Conservation (phyloP, 2,329 filamentous ascomycete species). For the Aspergillus puulaauensis region DNA sequence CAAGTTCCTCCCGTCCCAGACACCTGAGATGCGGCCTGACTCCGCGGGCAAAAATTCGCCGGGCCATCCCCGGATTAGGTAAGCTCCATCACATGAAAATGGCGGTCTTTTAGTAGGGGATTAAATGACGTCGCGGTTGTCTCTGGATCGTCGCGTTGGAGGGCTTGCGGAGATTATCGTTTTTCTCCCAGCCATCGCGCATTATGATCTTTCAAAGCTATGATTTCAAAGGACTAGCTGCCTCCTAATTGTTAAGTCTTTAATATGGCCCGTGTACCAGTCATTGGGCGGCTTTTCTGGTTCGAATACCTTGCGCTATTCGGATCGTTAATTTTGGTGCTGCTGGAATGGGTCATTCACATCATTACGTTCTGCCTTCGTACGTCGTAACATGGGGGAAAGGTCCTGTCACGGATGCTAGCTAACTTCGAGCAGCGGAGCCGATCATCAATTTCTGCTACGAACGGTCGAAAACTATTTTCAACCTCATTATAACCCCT, state of each 20-base stretch:
- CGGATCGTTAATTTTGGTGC: conserved; percentile 78
- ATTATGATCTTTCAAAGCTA: background rate
- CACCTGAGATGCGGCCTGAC: background rate
- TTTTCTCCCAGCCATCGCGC: background rate
- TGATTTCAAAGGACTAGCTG: background rate
- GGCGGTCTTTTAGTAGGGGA: background rate
- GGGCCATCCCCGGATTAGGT: conserved; percentile 31
- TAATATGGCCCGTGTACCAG: conserved; percentile 59
- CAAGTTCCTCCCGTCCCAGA: background rate
- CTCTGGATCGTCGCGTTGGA: background rate
- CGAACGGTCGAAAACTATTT: conserved; percentile 74
- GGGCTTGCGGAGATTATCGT: background rate
- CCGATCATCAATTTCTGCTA: conserved; percentile 83
- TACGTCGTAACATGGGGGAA: conserved; percentile 47
- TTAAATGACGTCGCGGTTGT: conserved; percentile 9
- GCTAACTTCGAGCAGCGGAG: conserved; percentile 55
- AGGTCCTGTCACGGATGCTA: background rate
- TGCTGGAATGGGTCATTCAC: conserved; percentile 78
- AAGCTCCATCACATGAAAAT: conserved; percentile 28
- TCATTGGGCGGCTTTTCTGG: conserved; percentile 61
- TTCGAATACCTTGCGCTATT: conserved; percentile 85
- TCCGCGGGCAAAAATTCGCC: conserved; percentile 16
- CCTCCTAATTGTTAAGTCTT: background rate
- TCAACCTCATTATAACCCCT: conserved; percentile 73
- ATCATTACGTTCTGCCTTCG: conserved; percentile 85